Evolutionary conservation across 441 rosid genomes (phyloP), one percentile per base, ranked within the genome.

Genomic region (Gossypium laxum): DNA sequence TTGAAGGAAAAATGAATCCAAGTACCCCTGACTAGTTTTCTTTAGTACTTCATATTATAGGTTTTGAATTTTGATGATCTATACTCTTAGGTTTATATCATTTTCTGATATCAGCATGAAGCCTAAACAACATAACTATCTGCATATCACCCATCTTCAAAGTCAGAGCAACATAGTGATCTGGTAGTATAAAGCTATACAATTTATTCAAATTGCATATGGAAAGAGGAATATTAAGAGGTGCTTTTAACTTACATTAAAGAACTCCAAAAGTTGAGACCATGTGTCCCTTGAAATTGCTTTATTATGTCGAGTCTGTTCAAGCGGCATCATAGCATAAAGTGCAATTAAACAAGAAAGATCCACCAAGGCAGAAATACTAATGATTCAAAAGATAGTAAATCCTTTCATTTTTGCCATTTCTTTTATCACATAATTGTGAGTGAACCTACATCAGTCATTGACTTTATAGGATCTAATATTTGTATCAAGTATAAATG

Each of bases 231-330:
- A 4, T 12, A 38, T 22, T 5, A 12, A 56, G 64, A 54, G 6
- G 14, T 18, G 18, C 0, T 21, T 47, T 15, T 18, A 52, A 59
- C 76, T 82, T 82, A 89, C 95, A 87, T 87, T 83, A 21, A 86
- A 84, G 75, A 91, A 91, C 79, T 89, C 97, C 85, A 89, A 76
- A 11, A 93, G 91, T 74, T 93, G 97, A 77, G 94, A 81, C 98
- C 98, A 93, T 52, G 97, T 93, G 79, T 93, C 98, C 83, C 89
- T 80, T 1, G 98, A 89, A 76, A 93, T 93, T 24, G 97, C 98
- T 84, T 93, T 93, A n/a, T 56, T 56, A 79, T 86, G 88, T 69
- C 84, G 87, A 76, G 93, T 93, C 97, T 93, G 54, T 70, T 69
- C 51, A 52, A 77, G 15, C 15, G 52, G 58, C 71, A 75, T 14